Percentiles rank a stretch among this genome's conserved stretches.
Evolutionary conservation across 23 red algal genomes (phyloP).

Genomic region (Gracilaria caudata): DNA sequence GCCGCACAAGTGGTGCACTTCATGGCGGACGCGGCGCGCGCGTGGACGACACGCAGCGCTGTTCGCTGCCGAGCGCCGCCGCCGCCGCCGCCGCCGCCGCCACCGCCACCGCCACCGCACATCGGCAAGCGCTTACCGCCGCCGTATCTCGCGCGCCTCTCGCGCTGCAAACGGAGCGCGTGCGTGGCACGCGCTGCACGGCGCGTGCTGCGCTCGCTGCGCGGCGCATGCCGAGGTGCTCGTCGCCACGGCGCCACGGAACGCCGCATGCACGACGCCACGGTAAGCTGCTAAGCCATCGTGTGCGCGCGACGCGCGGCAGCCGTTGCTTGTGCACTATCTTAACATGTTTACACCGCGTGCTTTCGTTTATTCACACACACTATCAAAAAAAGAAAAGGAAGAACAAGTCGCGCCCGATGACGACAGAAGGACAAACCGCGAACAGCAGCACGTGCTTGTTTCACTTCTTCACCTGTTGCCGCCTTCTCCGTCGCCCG

Average conservation of each 20-base stretch:
- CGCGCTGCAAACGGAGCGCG: not conserved
- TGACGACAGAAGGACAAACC: not conserved
- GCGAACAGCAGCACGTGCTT: no score
- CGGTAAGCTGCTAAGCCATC: constrained; percentile 5
- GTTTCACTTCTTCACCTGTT: no score
- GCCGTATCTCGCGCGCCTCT: not conserved
- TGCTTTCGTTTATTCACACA: no score
- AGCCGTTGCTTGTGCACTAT: not conserved
- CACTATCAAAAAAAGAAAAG: no score
- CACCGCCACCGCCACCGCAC: not conserved
- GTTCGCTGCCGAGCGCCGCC: no score
- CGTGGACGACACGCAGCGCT: no score
- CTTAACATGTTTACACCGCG: no score
- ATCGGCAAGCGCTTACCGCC: not conserved
- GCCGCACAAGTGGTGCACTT: no score
- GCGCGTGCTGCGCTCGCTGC: not conserved
- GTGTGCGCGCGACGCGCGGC: not conserved
- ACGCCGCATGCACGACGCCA: not conserved
- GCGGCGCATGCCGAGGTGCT: not conserved
- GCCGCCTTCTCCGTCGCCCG: no score
- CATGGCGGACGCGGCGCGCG: no score
- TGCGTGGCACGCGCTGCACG: not conserved
- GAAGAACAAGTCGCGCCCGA: not conserved
- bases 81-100: not conserved
- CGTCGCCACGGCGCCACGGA: not conserved